Evolutionary conservation across 1,139 yeast genomes (phyloP).

Genomic region (Yamadazyma sp.): DNA sequence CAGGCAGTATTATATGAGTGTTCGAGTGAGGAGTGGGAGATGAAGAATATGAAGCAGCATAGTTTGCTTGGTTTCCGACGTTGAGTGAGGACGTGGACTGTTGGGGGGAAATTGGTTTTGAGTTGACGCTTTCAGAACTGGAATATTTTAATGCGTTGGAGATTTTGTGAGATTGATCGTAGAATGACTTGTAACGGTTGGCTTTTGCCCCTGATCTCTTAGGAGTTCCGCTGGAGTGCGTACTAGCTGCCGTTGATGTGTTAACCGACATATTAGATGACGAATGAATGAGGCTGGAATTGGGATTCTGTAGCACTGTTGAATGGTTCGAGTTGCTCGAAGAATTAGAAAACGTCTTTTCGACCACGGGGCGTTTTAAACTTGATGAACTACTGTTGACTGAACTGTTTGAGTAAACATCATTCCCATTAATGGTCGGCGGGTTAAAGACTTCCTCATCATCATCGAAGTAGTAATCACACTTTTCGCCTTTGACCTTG

Average conservation of each 20-base stretch:
- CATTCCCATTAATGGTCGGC: slow-evolving; percentile 19
- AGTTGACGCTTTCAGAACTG: slow-evolving; percentile 44
- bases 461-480: slow-evolving; percentile 4
- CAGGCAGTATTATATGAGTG: not conserved
- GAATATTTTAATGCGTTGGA: slow-evolving; percentile 47
- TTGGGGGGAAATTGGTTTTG: slow-evolving; percentile 23
- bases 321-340: slow-evolving; percentile 29
- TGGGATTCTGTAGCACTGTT: slow-evolving; percentile 6
- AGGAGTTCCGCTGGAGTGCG: slow-evolving; percentile 20
- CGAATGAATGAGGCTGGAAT: slow-evolving; percentile 4
- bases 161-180: slow-evolving; percentile 47
- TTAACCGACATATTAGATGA: slow-evolving; percentile 10
- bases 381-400: slow-evolving; percentile 40
- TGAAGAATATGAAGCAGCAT: not conserved
- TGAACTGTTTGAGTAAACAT: slow-evolving; percentile 29
- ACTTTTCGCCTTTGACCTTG: not conserved
- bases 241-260: slow-evolving; percentile 7
- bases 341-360: slow-evolving; percentile 35
- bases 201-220: slow-evolving; percentile 50
- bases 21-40: slow-evolving; percentile 1
- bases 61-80: not conserved
- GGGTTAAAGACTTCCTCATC: slow-evolving; percentile 25
- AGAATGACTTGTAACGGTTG: slow-evolving; percentile 49
- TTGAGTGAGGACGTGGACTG: slow-evolving; percentile 5
- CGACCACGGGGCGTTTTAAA: slow-evolving; percentile 27